A percentile compares a stretch with the other conserved stretches of the same genome.
These are phyloP conservation scores for Xerocomus spinulosus DNA, from an alignment of 768 basidiomycete species.

Conservation along the genomic window DNA sequence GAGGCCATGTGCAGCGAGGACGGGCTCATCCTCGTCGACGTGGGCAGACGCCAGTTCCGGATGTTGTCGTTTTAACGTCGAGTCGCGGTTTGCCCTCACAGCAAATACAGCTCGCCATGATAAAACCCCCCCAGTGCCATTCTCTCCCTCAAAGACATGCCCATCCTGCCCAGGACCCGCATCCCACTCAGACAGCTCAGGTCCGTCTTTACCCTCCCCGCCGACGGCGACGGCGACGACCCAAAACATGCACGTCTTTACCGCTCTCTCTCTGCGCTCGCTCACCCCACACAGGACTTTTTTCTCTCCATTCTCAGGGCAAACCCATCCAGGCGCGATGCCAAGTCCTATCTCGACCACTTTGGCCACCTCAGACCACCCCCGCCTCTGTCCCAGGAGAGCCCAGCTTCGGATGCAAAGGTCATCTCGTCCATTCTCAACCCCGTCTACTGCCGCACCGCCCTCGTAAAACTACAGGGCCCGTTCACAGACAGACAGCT, in stretches of 20 bases:
- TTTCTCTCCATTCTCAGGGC: conserved; percentile 92
- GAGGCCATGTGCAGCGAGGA: conserved; percentile 56
- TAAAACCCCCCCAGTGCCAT: conserved; percentile 16
- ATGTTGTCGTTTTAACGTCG: conserved; percentile 25
- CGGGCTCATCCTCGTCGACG: conserved; percentile 48
- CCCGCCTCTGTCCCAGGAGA: conserved; percentile 20
- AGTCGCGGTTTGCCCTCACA: conserved; percentile 23
- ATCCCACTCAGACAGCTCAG: conserved; percentile 20
- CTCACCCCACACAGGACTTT: conserved; percentile 65
- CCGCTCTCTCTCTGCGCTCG: neutral
- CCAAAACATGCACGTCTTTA: conserved; percentile 47
- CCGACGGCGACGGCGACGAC: conserved; percentile 26
- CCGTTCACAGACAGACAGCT: conserved; percentile 92
- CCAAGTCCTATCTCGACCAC: conserved; percentile 85
- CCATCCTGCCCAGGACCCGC: neutral
- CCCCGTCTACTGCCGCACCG: conserved; percentile 80
- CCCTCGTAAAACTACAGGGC: conserved; percentile 94
- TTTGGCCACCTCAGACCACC: too few relatives aligned
- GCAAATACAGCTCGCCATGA: conserved; percentile 28
- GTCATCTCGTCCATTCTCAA: conserved; percentile 75
- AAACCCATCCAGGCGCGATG: conserved; percentile 87
- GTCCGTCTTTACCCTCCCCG: conserved; percentile 5
- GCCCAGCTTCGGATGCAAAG: too few relatives aligned
- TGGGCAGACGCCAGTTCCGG: conserved; percentile 29
- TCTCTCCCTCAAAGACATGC: neutral